A percentile compares a stretch with the other conserved stretches of the same genome.
Evolutionary conservation across 2,329 filamentous ascomycete species (phyloP).

Genomic region (Aspergillus viridinutans): DNA sequence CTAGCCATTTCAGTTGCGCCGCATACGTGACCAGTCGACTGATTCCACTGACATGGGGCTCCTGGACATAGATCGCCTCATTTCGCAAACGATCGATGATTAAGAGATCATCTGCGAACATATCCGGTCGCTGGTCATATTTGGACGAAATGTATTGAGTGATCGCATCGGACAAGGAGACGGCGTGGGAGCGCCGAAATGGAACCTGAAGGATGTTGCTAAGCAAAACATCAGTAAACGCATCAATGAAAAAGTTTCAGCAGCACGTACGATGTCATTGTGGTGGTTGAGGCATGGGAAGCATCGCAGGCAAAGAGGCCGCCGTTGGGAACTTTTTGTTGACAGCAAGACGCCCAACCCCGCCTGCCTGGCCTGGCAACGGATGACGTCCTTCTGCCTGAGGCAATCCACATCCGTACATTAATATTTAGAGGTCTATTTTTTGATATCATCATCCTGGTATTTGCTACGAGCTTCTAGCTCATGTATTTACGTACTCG

Average conservation of each 20-base stretch:
- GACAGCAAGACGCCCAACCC: slow-evolving; percentile 23
- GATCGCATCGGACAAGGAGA: slow-evolving; percentile 77
- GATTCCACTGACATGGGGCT: slow-evolving; percentile 81
- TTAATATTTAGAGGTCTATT: not conserved
- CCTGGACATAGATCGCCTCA: slow-evolving; percentile 83
- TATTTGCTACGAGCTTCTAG: slow-evolving; percentile 21
- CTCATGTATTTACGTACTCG: slow-evolving; percentile 20
- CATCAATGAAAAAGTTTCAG: not conserved
- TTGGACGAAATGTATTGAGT: slow-evolving; percentile 95
- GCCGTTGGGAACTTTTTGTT: slow-evolving; percentile 22
- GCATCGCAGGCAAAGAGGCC: slow-evolving; percentile 10
- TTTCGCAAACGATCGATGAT: slow-evolving; percentile 77
- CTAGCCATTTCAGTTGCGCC: slow-evolving; percentile 87
- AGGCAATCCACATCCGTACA: slow-evolving; percentile 14
- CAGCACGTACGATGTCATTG: slow-evolving; percentile 34
- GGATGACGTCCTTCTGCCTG: slow-evolving; percentile 29
- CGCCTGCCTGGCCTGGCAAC: slow-evolving; percentile 30
- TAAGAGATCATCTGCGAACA: slow-evolving; percentile 86
- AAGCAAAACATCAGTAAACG: slow-evolving; percentile 1
- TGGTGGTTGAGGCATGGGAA: slow-evolving; percentile 9
- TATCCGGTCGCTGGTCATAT: slow-evolving; percentile 97
- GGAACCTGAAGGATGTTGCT: slow-evolving; percentile 66
- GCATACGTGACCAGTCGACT: slow-evolving; percentile 87
- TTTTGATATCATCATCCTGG: slow-evolving; percentile 7
- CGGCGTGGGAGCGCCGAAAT: slow-evolving; percentile 77